Percentiles rank a stretch among this genome's conserved stretches.
These are phyloP conservation scores for Phytophthora megakarya DNA, from an alignment of 352 stramenopile species.

Conservation along the genomic window DNA sequence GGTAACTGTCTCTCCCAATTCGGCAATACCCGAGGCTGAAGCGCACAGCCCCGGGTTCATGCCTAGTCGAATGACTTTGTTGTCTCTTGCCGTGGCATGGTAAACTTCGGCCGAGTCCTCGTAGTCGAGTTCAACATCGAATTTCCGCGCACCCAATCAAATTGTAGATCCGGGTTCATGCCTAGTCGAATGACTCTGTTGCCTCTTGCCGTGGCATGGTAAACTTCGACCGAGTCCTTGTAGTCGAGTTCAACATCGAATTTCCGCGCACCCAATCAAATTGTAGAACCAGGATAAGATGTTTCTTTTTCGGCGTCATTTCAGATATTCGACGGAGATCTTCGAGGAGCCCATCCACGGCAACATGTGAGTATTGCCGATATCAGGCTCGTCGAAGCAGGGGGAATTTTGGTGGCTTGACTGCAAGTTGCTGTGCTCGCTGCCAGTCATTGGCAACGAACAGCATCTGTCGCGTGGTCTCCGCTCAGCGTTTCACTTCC, in stretches of 20 bases:
- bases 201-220: not conserved
- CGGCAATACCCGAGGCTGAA: slow-evolving; percentile 2
- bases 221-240: slow-evolving; percentile 11
- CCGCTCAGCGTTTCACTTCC: slow-evolving; percentile 14
- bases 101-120: slow-evolving; percentile 12
- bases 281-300: slow-evolving; percentile 12
- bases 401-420: slow-evolving; percentile 12
- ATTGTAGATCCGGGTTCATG: not conserved
- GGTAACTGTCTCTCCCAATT: slow-evolving; percentile 27
- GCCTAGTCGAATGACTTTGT: not conserved
- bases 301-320: slow-evolving; percentile 26
- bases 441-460: not conserved
- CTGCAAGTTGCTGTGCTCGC: not conserved
- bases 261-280: slow-evolving; percentile 19
- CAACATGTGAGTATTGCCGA: slow-evolving; percentile 23
- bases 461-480: slow-evolving; percentile 1
- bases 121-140: slow-evolving; percentile 28
- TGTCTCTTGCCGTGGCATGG: not conserved
- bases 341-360: slow-evolving; percentile 22
- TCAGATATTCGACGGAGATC: slow-evolving; percentile 20
- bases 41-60: not conserved
- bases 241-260: slow-evolving; percentile 28
- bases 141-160: slow-evolving; percentile 18
- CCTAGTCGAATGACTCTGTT: too few relatives aligned
- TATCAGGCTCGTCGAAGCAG: slow-evolving; percentile 19